Evolutionary conservation across 2,329 filamentous ascomycete species (phyloP).

Genomic region (Alternaria infectoria): DNA sequence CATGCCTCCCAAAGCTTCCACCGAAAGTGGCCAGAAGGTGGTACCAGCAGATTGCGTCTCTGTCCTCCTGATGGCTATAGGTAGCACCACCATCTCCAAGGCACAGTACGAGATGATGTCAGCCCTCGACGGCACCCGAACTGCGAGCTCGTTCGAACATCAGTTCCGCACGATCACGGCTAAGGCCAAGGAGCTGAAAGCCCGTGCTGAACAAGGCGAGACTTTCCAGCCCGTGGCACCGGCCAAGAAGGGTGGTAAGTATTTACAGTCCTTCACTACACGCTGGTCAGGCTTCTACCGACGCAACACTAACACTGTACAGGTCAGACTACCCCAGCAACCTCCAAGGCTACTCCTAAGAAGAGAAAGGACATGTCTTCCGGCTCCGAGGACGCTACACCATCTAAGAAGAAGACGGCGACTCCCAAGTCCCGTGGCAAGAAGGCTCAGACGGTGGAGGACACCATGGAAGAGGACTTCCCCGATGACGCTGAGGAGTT

Average conservation of each 20-base stretch:
- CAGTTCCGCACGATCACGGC: constrained; percentile 30
- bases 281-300: too few relatives aligned
- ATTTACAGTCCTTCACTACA: neutral
- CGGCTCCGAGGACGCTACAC: constrained; percentile 10
- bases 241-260: constrained; percentile 33
- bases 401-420: constrained; percentile 27
- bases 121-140: constrained; percentile 28
- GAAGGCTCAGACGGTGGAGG: constrained; percentile 10
- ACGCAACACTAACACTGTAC: neutral
- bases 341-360: neutral
- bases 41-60: constrained; percentile 31
- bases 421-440: constrained; percentile 18
- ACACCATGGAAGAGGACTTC: constrained; percentile 2
- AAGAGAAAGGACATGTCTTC: constrained; percentile 16
- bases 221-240: constrained; percentile 29
- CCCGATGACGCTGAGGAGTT: constrained; percentile 18
- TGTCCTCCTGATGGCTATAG: constrained; percentile 22
- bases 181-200: constrained; percentile 35
- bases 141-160: too few relatives aligned
- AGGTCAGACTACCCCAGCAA: constrained; percentile 12
- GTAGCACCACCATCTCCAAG: constrained; percentile 23
- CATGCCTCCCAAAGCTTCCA: constrained; percentile 24
- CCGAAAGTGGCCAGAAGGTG: constrained; percentile 17
- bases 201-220: constrained; percentile 32
- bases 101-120: constrained; percentile 38